Percentiles rank a stretch among this genome's conserved stretches.
These are phyloP conservation scores for Hansenula lynferdii DNA, from an alignment of 1,139 yeast species.

Conservation along the genomic window DNA sequence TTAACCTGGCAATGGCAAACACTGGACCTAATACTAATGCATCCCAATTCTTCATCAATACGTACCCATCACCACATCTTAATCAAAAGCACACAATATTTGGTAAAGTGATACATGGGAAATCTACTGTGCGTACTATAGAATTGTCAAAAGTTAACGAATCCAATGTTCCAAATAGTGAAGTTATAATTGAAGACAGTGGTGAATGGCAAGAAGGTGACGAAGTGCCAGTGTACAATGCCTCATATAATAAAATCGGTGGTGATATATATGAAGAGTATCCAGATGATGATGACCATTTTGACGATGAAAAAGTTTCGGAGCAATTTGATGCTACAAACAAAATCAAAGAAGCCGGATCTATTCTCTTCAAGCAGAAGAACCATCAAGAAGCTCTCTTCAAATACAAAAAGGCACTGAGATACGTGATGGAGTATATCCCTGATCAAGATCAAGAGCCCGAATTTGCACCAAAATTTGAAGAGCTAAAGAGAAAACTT, in stretches of 20 bases:
- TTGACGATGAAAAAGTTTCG: conserved; percentile 53
- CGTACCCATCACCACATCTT: conserved; percentile 67
- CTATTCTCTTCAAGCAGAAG: conserved; percentile 50
- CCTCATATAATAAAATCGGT: conserved; percentile 54
- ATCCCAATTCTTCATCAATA: conserved; percentile 78
- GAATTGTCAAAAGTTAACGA: conserved; percentile 45
- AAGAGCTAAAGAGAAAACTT: conserved; percentile 52
- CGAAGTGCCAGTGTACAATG: conserved; percentile 54
- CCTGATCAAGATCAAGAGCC: conserved; percentile 69
- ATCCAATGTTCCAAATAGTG: conserved; percentile 35
- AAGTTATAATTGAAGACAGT: conserved; percentile 51
- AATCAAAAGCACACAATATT: conserved; percentile 74
- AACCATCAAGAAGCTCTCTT: conserved; percentile 45
- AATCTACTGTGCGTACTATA: conserved; percentile 62
- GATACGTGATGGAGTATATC: conserved; percentile 64
- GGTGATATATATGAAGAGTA: conserved; percentile 72
- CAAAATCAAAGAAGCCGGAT: conserved; percentile 63
- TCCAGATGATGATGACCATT: conserved; percentile 59
- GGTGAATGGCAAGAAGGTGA: conserved; percentile 59
- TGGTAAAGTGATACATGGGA: conserved; percentile 62
- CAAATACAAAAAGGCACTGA: conserved; percentile 58
- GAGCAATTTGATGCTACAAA: conserved; percentile 45
- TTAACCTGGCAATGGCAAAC: conserved; percentile 70
- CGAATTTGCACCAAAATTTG: conserved; percentile 44
- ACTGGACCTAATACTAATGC: conserved; percentile 57